Evolutionary conservation across 2,329 filamentous ascomycete genomes (phyloP).

Genomic region (Akanthomyces dipterigenus): DNA sequence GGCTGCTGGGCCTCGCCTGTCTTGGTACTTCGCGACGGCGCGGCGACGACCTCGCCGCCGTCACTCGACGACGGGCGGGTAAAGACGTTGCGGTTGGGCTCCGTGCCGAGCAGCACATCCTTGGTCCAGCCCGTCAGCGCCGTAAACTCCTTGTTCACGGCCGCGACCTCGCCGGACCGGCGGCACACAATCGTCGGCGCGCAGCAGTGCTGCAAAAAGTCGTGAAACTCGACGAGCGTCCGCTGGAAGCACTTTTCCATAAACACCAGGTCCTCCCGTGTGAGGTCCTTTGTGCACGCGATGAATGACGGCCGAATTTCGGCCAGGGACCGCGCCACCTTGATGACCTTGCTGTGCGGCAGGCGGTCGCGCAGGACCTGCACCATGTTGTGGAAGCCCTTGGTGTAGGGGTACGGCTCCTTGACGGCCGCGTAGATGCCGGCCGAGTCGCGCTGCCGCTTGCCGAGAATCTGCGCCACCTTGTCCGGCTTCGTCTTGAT

Average conservation of each 20-base stretch:
- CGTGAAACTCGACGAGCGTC: conserved; percentile 86
- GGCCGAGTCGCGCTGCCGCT: conserved; percentile 65
- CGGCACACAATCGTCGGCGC: conserved; percentile 89
- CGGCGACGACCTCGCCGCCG: conserved; percentile 23
- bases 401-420: conserved; percentile 85
- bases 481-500: conserved; percentile 39
- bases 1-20: conserved; percentile 56
- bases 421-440: conserved; percentile 84
- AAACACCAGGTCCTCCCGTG: conserved; percentile 83
- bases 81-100: conserved; percentile 83
- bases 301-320: conserved; percentile 92
- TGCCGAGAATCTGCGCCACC: conserved; percentile 45
- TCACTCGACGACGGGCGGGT: conserved; percentile 41
- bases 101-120: conserved; percentile 79
- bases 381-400: conserved; percentile 83
- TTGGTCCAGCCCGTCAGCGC: conserved; percentile 92
- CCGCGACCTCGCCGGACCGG: conserved; percentile 88
- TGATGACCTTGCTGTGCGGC: conserved; percentile 65
- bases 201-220: conserved; percentile 80
- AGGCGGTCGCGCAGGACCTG: conserved; percentile 74
- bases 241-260: conserved; percentile 98
- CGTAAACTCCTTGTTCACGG: conserved; percentile 94
- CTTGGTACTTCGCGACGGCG: conserved; percentile 37
- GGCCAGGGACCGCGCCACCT: conserved; percentile 80
- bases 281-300: conserved; percentile 82